These are phyloP conservation scores for Neurospora sp. DNA, from an alignment of 495 filamentous ascomycete species.

Conservation along the genomic window DNA sequence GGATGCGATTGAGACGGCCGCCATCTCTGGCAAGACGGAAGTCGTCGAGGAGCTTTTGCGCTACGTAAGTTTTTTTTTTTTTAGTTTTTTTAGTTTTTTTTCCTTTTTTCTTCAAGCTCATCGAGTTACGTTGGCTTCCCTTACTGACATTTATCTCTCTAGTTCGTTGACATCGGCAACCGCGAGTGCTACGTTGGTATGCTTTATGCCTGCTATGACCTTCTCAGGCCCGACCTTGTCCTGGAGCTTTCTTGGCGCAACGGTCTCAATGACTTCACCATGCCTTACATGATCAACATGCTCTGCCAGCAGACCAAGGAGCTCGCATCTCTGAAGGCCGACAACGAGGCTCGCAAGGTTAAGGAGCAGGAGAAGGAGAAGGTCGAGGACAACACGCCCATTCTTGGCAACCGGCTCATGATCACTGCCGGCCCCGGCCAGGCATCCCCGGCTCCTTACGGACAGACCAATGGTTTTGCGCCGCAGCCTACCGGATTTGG, in stretches of 20 bases:
- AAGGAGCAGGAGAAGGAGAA: slow-evolving; percentile 78
- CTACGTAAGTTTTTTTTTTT: slow-evolving; percentile 62
- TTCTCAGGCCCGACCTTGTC: slow-evolving; percentile 83
- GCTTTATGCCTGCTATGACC: slow-evolving; percentile 97
- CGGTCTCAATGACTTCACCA: slow-evolving; percentile 91
- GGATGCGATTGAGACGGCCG: slow-evolving; percentile 97
- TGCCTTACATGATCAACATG: slow-evolving; percentile 99
- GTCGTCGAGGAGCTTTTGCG: slow-evolving; percentile 91
- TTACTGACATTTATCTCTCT: slow-evolving; percentile 23
- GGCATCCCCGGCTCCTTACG: slow-evolving; percentile 52
- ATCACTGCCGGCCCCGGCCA: slow-evolving; percentile 79
- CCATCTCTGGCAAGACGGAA: slow-evolving; percentile 83
- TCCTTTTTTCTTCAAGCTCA: neutral
- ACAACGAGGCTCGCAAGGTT: slow-evolving; percentile 94
- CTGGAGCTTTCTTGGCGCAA: slow-evolving; percentile 97
- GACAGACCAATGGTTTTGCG: slow-evolving; percentile 69
- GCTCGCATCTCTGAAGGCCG: slow-evolving; percentile 76
- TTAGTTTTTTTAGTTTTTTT: too few relatives aligned
- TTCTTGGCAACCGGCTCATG: slow-evolving; percentile 89
- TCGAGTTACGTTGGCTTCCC: neutral
- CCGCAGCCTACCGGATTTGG: slow-evolving; percentile 68
- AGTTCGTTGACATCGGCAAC: slow-evolving; percentile 99
- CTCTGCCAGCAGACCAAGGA: slow-evolving; percentile 81
- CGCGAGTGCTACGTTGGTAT: slow-evolving; percentile 98
- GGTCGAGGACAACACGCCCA: slow-evolving; percentile 86